Evolutionary conservation across 2,329 filamentous ascomycete genomes (phyloP), one percentile per base, ranked within the genome.

Genomic region (Aspergillus tanneri): DNA sequence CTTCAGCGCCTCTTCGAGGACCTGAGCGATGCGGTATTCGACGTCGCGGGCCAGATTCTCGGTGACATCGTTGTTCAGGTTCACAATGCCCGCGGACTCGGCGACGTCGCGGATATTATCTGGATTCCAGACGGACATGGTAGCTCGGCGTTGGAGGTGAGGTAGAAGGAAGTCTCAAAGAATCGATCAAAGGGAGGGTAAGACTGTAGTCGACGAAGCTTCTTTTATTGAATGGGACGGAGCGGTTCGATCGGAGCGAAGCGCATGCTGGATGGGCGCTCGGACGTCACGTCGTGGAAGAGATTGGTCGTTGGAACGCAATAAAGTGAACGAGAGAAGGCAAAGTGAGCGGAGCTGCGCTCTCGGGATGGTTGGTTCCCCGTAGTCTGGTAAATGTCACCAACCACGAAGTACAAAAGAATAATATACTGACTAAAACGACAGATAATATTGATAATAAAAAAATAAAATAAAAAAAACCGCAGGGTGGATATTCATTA

Each of bases 101-200:
- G 93, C 92, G 52, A 97, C 91, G 69, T 99, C 93, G 61, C 85
- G 86, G 61, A 99, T 88, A 61, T 96, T 97, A 63, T 99, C 93
- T 14, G 88, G 85, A 66, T 96, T 97, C 93, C 93, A 97, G 59
- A 96, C 84, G 30, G 83, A 82, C 77, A 79, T 80, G 36, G 40
- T 64, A 58, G 38, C 21, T 12, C 41, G 36, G 7, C 10, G 16
- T 9, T 25, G 36, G 36, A 30, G 9, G 36, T 23, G 28, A 21
- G 22, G 5, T 28, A 12, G 9, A 28, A 19, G 11, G 30, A 34
- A 42, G 50, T n/a, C n/a, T n/a, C n/a, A 27, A 8, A 21, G 22
- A 25, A 6, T 4, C 4, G n/a, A 14, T 14, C 10, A 5, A 5
- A 18, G 30, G 9, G 30, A 18, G 30, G 30, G 7, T 14, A 19